These are phyloP conservation scores for Colletotrichum sidae DNA, from an alignment of 2,329 filamentous ascomycete species.

Conservation along the genomic window DNA sequence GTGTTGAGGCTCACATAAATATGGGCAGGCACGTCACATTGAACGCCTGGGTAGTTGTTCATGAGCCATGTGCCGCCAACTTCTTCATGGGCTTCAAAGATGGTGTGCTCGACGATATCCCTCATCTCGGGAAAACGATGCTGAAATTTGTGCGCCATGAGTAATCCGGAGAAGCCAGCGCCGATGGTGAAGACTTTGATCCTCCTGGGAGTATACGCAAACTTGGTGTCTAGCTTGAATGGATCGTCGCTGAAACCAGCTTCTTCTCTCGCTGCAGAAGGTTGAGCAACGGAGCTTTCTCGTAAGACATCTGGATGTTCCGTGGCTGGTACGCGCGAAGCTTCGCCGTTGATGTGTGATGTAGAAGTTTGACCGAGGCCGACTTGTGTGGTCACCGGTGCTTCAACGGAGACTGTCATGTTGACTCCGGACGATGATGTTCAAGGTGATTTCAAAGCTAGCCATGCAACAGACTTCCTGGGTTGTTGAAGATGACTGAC, in stretches of 20 bases:
- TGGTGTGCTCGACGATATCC: slow-evolving; percentile 40
- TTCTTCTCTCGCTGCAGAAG: background rate
- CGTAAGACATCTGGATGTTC: slow-evolving; percentile 24
- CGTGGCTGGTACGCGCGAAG: slow-evolving; percentile 13
- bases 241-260: slow-evolving; percentile 40
- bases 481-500: too few relatives aligned
- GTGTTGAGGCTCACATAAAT: slow-evolving; percentile 36
- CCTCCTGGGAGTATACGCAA: slow-evolving; percentile 45
- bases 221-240: slow-evolving; percentile 41
- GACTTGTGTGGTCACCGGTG: slow-evolving; percentile 9
- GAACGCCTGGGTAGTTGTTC: slow-evolving; percentile 46
- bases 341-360: slow-evolving; percentile 1
- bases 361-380: background rate
- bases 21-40: slow-evolving; percentile 43
- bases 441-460: background rate
- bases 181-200: slow-evolving; percentile 49
- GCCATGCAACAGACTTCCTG: background rate
- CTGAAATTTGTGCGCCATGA: slow-evolving; percentile 51
- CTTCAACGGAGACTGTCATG: slow-evolving; percentile 31
- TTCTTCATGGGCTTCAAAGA: slow-evolving; percentile 46
- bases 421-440: background rate
- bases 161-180: slow-evolving; percentile 47
- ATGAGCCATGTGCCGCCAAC: slow-evolving; percentile 50
- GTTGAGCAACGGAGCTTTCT: background rate
- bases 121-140: slow-evolving; percentile 47